phyloP scores from a whole-genome alignment of 169 alveolate species.

The Amoebophrya sp. region DNA sequence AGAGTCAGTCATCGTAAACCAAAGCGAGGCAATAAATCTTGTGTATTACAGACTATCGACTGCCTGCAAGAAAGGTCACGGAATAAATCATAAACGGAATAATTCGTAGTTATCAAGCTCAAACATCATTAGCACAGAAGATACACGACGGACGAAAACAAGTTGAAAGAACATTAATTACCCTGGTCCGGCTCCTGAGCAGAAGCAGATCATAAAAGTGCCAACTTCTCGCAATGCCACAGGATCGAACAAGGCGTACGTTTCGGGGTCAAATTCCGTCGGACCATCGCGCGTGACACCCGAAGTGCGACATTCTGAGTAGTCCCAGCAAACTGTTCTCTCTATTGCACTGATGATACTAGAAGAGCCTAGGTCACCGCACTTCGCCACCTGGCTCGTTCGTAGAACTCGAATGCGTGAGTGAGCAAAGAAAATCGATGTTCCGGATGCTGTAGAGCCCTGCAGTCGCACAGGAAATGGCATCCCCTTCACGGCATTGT shows the following conservation, averaged over 20 bases:
- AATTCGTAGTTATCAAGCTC: too few relatives aligned
- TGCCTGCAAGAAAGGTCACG: too few relatives aligned
- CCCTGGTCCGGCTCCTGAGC: too few relatives aligned
- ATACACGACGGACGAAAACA: too few relatives aligned
- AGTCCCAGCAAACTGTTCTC: not conserved
- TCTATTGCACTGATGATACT: not conserved
- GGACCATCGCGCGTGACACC: not conserved
- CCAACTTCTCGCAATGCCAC: not conserved
- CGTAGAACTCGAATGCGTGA: not conserved
- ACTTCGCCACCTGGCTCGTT: not conserved
- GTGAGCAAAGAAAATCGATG: not conserved
- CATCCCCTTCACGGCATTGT: not conserved
- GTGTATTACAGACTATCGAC: too few relatives aligned
- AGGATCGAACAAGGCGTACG: not conserved
- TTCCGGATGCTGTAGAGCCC: not conserved
- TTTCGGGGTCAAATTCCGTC: not conserved
- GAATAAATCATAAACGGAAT: too few relatives aligned
- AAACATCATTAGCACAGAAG: too few relatives aligned
- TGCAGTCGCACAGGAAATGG: not conserved
- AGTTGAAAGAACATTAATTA: too few relatives aligned
- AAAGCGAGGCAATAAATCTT: too few relatives aligned
- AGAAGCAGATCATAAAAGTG: not conserved
- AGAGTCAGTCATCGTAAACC: too few relatives aligned
- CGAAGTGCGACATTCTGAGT: not conserved
- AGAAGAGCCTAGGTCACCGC: not conserved